phyloP scores from a whole-genome alignment of 768 basidiomycete genomes.

The Lentinula sp. region DNA sequence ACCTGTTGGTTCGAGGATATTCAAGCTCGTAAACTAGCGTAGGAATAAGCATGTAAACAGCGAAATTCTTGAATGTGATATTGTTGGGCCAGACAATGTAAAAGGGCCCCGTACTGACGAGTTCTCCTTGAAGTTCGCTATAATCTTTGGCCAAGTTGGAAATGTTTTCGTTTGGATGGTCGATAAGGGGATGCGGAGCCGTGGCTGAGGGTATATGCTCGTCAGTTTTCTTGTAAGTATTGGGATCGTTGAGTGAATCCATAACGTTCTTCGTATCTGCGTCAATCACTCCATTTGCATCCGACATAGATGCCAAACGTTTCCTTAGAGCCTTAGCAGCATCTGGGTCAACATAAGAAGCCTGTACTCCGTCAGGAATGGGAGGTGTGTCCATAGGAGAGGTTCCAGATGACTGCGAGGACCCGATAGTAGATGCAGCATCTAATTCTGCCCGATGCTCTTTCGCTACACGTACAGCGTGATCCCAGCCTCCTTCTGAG shows the following conservation, averaged over 20 bases:
- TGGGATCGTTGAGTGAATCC: not conserved
- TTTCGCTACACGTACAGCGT: constrained; percentile 48
- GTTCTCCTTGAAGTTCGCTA: constrained; percentile 68
- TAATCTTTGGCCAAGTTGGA: constrained; percentile 69
- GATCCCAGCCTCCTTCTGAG: constrained; percentile 61
- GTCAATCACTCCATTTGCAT: constrained; percentile 9
- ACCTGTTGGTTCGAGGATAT: constrained; percentile 88
- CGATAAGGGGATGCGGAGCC: constrained; percentile 40
- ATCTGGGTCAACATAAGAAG: constrained; percentile 47
- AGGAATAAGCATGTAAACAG: constrained; percentile 81
- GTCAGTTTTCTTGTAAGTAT: not conserved
- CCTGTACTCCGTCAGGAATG: constrained; percentile 37
- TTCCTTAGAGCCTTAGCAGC: constrained; percentile 50
- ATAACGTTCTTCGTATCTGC: constrained; percentile 11
- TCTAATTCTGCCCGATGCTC: constrained; percentile 36
- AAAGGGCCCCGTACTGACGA: constrained; percentile 65
- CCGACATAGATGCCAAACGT: constrained; percentile 41
- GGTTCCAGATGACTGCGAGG: constrained; percentile 17
- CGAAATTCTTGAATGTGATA: constrained; percentile 76
- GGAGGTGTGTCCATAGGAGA: constrained; percentile 37
- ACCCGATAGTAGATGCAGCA: constrained; percentile 15
- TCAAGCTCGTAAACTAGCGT: constrained; percentile 95
- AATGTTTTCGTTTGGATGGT: constrained; percentile 64
- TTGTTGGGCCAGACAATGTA: constrained; percentile 80
- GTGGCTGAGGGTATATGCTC: constrained; percentile 1